A percentile compares a stretch with the other conserved stretches of the same genome.
Evolutionary conservation across 352 stramenopile genomes (phyloP).

Genomic region (Globisporangium abappressorium): DNA sequence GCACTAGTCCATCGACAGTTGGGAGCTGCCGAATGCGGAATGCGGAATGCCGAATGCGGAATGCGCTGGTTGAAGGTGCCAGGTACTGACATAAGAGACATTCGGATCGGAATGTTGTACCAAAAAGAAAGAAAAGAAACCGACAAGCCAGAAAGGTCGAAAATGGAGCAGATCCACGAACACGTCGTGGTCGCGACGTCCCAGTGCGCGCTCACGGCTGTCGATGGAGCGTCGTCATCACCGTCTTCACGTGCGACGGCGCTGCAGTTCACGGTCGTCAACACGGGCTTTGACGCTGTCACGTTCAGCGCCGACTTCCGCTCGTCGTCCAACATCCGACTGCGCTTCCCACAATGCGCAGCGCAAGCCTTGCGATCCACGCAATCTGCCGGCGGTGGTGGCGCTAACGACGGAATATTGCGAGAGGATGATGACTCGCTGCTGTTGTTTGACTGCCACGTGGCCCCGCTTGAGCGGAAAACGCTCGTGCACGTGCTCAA

Average conservation of each 20-base stretch:
- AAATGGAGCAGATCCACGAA: slow-evolving; percentile 25
- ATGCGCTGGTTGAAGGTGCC: no score
- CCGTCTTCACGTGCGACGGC: slow-evolving; percentile 4
- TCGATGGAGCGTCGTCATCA: not conserved
- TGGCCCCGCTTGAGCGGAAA: slow-evolving; percentile 37
- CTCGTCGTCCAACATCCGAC: slow-evolving; percentile 32
- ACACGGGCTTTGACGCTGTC: slow-evolving; percentile 32
- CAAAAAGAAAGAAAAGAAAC: not conserved
- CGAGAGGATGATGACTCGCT: not conserved
- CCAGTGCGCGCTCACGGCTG: slow-evolving; percentile 17
- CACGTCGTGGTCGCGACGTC: slow-evolving; percentile 33
- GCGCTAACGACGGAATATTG: not conserved
- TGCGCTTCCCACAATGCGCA: slow-evolving; percentile 19
- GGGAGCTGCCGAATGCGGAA: no score
- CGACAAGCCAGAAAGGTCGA: no score
- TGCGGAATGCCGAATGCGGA: no score
- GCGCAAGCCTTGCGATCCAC: not conserved
- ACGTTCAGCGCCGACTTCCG: slow-evolving; percentile 46
- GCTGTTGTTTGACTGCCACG: slow-evolving; percentile 25
- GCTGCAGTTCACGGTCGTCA: slow-evolving; percentile 46
- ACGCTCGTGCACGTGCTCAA: slow-evolving; percentile 33
- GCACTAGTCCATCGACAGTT: no score
- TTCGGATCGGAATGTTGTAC: no score
- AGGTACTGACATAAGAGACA: no score
- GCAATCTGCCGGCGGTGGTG: not conserved